A percentile compares a stretch with the other conserved stretches of the same genome.
These are phyloP conservation scores for Lactarius vividus DNA, from an alignment of 768 basidiomycete genomes.

Conservation along the genomic window DNA sequence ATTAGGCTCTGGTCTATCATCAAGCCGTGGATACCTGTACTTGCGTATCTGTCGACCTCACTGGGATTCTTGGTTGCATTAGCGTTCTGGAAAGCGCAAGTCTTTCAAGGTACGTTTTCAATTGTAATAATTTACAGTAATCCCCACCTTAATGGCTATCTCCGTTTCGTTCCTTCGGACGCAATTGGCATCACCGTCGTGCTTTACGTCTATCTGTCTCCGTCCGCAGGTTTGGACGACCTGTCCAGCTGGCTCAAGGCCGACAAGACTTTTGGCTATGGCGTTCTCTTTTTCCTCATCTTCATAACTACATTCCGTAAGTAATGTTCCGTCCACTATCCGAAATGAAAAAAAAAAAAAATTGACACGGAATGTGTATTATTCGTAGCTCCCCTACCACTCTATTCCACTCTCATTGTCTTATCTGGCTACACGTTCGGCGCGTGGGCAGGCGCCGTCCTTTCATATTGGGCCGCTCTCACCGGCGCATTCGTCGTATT, in stretches of 20 bases:
- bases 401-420: constrained; percentile 92
- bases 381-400: constrained; percentile 73
- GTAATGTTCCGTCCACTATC: constrained; percentile 35
- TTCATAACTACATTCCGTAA: constrained; percentile 86
- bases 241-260: constrained; percentile 75
- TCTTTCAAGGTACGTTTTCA: constrained; percentile 68
- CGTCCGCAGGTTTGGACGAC: constrained; percentile 66
- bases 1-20: constrained; percentile 44
- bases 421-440: constrained; percentile 91
- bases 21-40: constrained; percentile 73
- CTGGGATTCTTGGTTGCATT: constrained; percentile 78
- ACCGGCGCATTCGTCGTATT: constrained; percentile 84
- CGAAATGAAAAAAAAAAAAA: constrained; percentile 4
- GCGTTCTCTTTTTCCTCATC: constrained; percentile 76
- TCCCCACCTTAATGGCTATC: constrained; percentile 17
- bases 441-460: constrained; percentile 75
- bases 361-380: constrained; percentile 13
- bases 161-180: constrained; percentile 19
- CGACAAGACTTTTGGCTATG: constrained; percentile 70
- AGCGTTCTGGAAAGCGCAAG: constrained; percentile 75
- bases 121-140: constrained; percentile 4
- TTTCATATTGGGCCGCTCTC: constrained; percentile 86
- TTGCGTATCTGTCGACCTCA: constrained; percentile 74
- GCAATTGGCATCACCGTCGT: constrained; percentile 8
- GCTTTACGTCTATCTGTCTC: constrained; percentile 25